Conservation (phyloP, 176 grass and related monocot genomes). For the Themeda triandra region DNA sequence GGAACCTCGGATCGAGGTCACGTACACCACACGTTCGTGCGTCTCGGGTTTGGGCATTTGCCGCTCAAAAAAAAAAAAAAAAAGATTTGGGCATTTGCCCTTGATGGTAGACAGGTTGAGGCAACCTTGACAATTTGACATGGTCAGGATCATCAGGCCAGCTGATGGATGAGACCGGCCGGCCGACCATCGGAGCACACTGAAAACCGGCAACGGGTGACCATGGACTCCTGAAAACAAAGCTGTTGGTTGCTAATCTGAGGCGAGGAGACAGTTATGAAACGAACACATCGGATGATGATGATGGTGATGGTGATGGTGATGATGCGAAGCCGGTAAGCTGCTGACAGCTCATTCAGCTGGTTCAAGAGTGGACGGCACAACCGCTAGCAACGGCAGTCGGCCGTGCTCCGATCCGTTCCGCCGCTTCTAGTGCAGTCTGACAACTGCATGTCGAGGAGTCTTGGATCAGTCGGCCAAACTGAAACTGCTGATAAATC, state of each 20-base stretch:
- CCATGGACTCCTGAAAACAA: neutral
- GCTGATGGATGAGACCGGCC: neutral
- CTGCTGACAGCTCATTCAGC: conserved; percentile 14
- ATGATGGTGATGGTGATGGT: too few species aligned
- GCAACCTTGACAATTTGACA: neutral
- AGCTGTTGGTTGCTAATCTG: neutral
- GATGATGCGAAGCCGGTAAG: neutral
- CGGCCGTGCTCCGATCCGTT: neutral
- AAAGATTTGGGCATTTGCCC: too few species aligned
- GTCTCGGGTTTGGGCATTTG: too few species aligned
- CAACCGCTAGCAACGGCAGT: neutral
- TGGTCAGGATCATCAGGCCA: neutral
- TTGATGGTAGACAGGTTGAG: too few species aligned
- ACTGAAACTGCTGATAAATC: too few species aligned
- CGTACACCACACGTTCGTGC: neutral
- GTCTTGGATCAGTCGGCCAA: neutral
- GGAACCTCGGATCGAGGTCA: neutral
- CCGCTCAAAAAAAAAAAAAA: too few species aligned
- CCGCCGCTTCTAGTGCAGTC: neutral
- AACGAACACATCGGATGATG: neutral
- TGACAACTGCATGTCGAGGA: neutral
- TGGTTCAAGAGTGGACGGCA: conserved; percentile 15
- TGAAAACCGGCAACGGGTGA: neutral
- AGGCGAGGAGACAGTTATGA: neutral
- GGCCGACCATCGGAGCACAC: neutral